A percentile compares a stretch with the other conserved stretches of the same genome.
Conservation (phyloP, 148 eudicot species). For the Cornus florida region DNA sequence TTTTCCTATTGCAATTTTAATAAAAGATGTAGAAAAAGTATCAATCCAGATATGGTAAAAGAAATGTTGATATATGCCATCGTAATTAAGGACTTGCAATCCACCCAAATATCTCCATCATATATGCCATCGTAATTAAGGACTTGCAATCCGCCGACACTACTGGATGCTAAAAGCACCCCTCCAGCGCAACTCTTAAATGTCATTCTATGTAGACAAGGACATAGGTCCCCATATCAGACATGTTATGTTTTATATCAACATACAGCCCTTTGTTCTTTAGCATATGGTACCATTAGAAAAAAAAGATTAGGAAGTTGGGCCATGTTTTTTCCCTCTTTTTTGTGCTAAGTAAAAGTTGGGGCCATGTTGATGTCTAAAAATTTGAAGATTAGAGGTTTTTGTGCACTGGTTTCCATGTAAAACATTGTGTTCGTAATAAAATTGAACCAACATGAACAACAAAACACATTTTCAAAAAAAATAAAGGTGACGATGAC, state of each 20-base stretch:
- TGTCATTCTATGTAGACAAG: background rate
- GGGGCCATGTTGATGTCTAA: background rate
- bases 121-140: background rate
- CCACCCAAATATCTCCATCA: background rate
- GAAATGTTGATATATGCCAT: background rate
- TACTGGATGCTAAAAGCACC: background rate
- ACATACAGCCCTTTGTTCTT: background rate
- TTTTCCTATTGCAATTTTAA: conserved; percentile 58
- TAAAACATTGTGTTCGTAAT: too few relatives aligned
- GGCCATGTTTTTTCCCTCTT: too few relatives aligned
- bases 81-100: background rate
- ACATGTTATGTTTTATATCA: background rate
- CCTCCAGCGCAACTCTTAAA: background rate
- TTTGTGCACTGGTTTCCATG: too few relatives aligned
- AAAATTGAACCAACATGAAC: too few relatives aligned
- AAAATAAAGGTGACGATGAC: too few relatives aligned
- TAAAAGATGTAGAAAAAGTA: background rate
- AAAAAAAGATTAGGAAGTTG: background rate
- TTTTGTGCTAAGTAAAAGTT: too few relatives aligned
- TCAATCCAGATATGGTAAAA: background rate
- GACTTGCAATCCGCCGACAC: background rate
- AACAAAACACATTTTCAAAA: too few relatives aligned
- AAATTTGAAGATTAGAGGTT: background rate
- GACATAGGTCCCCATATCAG: background rate
- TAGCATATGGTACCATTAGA: too few relatives aligned